Percentiles rank a stretch among this genome's conserved stretches.
phyloP scores from a whole-genome alignment of 78 protist genomes.

The Dictyostelium brefeldianum region DNA sequence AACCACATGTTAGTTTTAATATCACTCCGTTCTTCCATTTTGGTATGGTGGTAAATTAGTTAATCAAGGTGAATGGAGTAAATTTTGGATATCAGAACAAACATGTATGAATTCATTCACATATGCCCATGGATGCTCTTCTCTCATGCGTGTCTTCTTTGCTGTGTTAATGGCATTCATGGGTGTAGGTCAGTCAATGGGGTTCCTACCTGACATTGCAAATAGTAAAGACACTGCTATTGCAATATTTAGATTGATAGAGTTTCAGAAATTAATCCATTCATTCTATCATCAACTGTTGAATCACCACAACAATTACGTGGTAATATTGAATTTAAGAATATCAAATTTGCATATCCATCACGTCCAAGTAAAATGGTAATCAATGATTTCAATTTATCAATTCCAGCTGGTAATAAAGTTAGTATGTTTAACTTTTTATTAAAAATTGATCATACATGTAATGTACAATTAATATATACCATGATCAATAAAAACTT shows the following conservation, averaged over 20 bases:
- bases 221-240: conserved; percentile 63
- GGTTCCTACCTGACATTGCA: conserved; percentile 63
- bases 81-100: not conserved
- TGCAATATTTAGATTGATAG: conserved; percentile 53
- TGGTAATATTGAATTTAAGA: conserved; percentile 76
- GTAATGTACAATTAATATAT: too few relatives aligned
- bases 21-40: conserved; percentile 64
- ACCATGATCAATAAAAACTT: too few relatives aligned
- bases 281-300: not conserved
- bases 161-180: conserved; percentile 47
- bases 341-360: conserved; percentile 83
- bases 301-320: conserved; percentile 15
- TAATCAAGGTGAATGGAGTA: conserved; percentile 58
- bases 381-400: conserved; percentile 55
- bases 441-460: too few relatives aligned
- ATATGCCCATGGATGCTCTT: conserved; percentile 30
- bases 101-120: conserved; percentile 5
- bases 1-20: too few relatives aligned
- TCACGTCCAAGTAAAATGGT: conserved; percentile 68
- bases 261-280: conserved; percentile 50
- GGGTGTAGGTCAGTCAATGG: conserved; percentile 59
- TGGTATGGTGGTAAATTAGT: conserved; percentile 85
- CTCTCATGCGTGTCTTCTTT: conserved; percentile 36
- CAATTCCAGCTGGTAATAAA: conserved; percentile 81
- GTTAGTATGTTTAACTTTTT: conserved; percentile 77